Evolutionary conservation across 176 grass and related monocot genomes (phyloP).

Genomic region (Olyra latifolia): DNA sequence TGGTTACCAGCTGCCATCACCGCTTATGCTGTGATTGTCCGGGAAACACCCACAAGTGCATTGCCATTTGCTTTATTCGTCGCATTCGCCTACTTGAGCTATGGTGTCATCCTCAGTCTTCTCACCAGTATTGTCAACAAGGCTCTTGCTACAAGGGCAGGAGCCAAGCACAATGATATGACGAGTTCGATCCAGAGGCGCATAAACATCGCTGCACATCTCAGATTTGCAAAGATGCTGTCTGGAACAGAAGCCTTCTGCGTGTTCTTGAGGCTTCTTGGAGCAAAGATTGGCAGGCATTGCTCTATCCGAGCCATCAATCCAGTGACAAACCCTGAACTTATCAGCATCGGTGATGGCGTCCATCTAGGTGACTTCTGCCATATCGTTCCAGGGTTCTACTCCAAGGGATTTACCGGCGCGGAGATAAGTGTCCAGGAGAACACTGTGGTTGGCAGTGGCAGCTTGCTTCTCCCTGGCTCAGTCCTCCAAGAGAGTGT

Average conservation of each 20-base stretch:
- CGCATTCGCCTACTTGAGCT: slow-evolving; percentile 50
- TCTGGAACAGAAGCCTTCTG: slow-evolving; percentile 76
- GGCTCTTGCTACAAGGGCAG: slow-evolving; percentile 23
- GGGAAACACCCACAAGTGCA: slow-evolving; percentile 29
- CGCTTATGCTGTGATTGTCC: slow-evolving; percentile 45
- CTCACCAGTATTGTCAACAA: slow-evolving; percentile 38
- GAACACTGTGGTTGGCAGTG: slow-evolving; percentile 62
- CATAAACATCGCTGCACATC: slow-evolving; percentile 45
- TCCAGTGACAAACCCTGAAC: slow-evolving; percentile 44
- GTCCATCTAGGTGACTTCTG: slow-evolving; percentile 77
- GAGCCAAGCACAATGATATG: slow-evolving; percentile 20
- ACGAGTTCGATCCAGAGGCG: slow-evolving; percentile 41
- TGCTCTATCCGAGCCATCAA: slow-evolving; percentile 75
- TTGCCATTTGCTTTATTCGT: slow-evolving; percentile 37
- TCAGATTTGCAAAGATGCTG: slow-evolving; percentile 75
- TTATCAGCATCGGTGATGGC: slow-evolving; percentile 61
- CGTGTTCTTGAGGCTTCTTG: slow-evolving; percentile 62
- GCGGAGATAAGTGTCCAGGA: slow-evolving; percentile 50
- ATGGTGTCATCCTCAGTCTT: slow-evolving; percentile 54
- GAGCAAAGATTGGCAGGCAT: slow-evolving; percentile 65
- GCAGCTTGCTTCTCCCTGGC: slow-evolving; percentile 61
- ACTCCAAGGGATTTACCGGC: slow-evolving; percentile 45
- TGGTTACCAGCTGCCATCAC: slow-evolving; percentile 59
- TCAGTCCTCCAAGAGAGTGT: slow-evolving; percentile 64
- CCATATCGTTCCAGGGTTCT: slow-evolving; percentile 57